A percentile compares a stretch with the other conserved stretches of the same genome.
phyloP scores from a whole-genome alignment of 441 rosid genomes.

The Pelargonium fulgidum region DNA sequence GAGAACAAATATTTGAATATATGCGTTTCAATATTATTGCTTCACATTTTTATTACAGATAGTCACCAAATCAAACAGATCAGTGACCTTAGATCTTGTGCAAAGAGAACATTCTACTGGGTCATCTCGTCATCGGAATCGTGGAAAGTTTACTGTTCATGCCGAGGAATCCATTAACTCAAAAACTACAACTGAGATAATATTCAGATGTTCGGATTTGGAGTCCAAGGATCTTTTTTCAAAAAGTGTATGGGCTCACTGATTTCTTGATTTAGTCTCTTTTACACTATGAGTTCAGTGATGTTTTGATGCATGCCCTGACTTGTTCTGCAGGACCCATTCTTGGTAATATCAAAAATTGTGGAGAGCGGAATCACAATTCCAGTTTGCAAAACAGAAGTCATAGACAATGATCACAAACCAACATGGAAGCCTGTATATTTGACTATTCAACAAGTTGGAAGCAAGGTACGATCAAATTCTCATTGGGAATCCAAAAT shows the following conservation, averaged over 20 bases:
- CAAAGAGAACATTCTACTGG: constrained; percentile 41
- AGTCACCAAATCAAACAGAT: constrained; percentile 55
- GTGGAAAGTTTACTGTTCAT: constrained; percentile 65
- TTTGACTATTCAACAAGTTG: constrained; percentile 81
- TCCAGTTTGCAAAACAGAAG: constrained; percentile 85
- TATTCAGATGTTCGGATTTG: constrained; percentile 62
- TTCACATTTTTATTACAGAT: constrained; percentile 37
- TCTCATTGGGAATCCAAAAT: constrained; percentile 9
- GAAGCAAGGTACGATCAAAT: constrained; percentile 61
- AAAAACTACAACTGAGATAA: constrained; percentile 61
- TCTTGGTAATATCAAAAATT: constrained; percentile 71
- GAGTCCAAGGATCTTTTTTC: constrained; percentile 74
- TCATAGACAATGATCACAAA: constrained; percentile 58
- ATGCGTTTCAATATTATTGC: constrained; percentile 15
- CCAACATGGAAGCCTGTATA: constrained; percentile 76
- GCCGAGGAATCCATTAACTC: constrained; percentile 81
- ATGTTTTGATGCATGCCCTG: constrained; percentile 19
- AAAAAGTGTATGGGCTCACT: constrained; percentile 53
- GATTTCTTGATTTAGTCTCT: constrained; percentile 12
- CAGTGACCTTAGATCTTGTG: constrained; percentile 55
- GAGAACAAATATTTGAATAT: neutral
- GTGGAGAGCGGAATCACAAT: constrained; percentile 57
- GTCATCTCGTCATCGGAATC: constrained; percentile 26
- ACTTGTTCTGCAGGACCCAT: constrained; percentile 58
- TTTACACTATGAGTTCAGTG: constrained; percentile 12